Evolutionary conservation across 345 rosid genomes (phyloP).

Genomic region (Gossypium longicalyx): DNA sequence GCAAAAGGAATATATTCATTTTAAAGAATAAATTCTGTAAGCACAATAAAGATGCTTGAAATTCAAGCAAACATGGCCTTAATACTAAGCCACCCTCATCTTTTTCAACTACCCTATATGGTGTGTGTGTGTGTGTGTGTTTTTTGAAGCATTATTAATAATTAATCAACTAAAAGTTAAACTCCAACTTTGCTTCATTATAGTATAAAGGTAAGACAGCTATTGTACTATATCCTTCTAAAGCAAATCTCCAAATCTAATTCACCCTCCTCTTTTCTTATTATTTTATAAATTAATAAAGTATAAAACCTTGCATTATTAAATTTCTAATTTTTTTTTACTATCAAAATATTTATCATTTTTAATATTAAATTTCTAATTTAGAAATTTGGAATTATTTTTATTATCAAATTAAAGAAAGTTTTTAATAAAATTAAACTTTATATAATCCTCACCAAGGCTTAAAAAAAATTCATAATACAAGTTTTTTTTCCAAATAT

Average conservation of each 20-base stretch:
- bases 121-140: too few relatives aligned
- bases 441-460: too few relatives aligned
- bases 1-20: conserved; percentile 75
- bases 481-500: too few relatives aligned
- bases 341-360: too few relatives aligned
- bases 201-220: conserved; percentile 23
- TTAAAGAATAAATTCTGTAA: conserved; percentile 57
- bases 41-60: conserved; percentile 78
- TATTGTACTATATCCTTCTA: conserved; percentile 14
- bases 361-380: too few relatives aligned
- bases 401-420: too few relatives aligned
- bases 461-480: too few relatives aligned
- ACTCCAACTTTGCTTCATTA: conserved; percentile 46
- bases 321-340: too few relatives aligned
- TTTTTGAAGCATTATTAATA: conserved; percentile 19
- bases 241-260: conserved; percentile 32
- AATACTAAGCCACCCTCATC: conserved; percentile 44
- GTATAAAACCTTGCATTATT: too few relatives aligned
- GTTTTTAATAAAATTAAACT: too few relatives aligned
- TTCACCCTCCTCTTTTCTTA: conserved; percentile 4
- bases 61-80: conserved; percentile 75
- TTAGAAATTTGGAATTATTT: too few relatives aligned
- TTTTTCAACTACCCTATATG: conserved; percentile 29
- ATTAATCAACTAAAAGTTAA: conserved; percentile 51
- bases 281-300: too few relatives aligned